phyloP scores from a whole-genome alignment of 176 grass and related monocot species.

The Oryza longistaminata region DNA sequence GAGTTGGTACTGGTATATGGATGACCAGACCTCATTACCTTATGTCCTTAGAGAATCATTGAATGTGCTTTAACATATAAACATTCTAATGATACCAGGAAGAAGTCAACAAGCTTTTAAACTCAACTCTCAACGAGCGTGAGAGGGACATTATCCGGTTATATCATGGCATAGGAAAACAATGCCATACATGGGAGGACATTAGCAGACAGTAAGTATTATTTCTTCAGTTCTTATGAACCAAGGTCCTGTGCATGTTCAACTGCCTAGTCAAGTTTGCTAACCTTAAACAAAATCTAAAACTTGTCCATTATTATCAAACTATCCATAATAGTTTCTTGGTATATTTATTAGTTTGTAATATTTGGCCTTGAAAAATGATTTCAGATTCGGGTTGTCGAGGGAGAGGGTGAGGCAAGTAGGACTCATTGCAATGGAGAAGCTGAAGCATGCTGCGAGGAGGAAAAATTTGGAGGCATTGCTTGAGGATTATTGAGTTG shows the following conservation, averaged over 20 bases:
- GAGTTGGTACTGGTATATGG: not conserved
- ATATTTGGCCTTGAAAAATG: conserved; percentile 24
- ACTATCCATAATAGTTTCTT: not conserved
- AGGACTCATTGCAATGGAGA: conserved; percentile 88
- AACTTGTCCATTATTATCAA: not conserved
- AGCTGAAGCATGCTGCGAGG: conserved; percentile 84
- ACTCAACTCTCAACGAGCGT: conserved; percentile 64
- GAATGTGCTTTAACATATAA: conserved; percentile 29
- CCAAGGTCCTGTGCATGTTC: not conserved
- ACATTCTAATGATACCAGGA: conserved; percentile 55
- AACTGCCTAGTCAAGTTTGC: not conserved
- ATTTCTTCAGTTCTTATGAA: conserved; percentile 17
- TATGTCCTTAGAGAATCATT: not conserved
- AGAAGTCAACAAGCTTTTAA: conserved; percentile 78
- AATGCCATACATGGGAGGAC: conserved; percentile 87
- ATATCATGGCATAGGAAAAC: conserved; percentile 79
- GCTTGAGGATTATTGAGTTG: conserved; percentile 64
- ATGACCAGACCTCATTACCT: not conserved
- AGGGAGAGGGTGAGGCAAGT: conserved; percentile 93
- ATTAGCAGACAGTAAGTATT: conserved; percentile 94
- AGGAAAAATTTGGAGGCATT: conserved; percentile 64
- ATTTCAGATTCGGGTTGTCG: conserved; percentile 79
- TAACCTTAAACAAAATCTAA: not conserved
- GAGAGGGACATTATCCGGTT: conserved; percentile 88
- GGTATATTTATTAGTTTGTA: conserved; percentile 26